Percentiles rank a stretch among this genome's conserved stretches.
These are phyloP conservation scores for Pythium dissotocum DNA, from an alignment of 352 stramenopile genomes.

Conservation along the genomic window DNA sequence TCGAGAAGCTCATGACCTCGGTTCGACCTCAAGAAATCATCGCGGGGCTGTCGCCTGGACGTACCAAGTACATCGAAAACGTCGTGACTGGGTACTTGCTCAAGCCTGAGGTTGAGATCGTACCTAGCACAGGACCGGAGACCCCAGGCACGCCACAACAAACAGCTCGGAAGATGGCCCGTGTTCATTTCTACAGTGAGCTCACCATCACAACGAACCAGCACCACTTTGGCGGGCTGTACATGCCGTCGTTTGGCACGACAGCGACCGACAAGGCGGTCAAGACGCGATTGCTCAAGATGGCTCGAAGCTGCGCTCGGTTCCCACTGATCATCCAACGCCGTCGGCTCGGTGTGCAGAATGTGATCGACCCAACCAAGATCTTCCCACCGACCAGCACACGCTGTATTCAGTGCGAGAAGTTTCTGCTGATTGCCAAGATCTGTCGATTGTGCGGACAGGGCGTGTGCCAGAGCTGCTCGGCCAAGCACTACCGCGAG, in stretches of 20 bases:
- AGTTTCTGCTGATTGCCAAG: conserved; percentile 47
- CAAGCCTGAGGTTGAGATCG: not conserved
- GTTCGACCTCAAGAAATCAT: conserved; percentile 25
- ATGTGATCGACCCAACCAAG: conserved; percentile 37
- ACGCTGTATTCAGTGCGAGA: conserved; percentile 62
- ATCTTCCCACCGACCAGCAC: conserved; percentile 47
- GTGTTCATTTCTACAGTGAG: conserved; percentile 29
- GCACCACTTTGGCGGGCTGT: conserved; percentile 21
- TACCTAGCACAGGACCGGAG: not conserved
- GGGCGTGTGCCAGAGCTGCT: conserved; percentile 55
- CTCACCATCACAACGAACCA: conserved; percentile 25
- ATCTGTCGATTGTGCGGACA: conserved; percentile 65
- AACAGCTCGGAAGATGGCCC: conserved; percentile 5
- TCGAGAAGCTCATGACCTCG: conserved; percentile 32
- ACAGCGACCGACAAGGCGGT: conserved; percentile 20
- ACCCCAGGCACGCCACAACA: not conserved
- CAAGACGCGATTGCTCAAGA: conserved; percentile 22
- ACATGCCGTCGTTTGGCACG: conserved; percentile 15
- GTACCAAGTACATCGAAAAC: conserved; percentile 26
- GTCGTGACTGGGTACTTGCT: conserved; percentile 21
- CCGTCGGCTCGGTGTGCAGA: conserved; percentile 59
- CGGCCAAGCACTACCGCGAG: conserved; percentile 33
- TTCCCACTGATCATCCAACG: conserved; percentile 54
- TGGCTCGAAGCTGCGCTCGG: conserved; percentile 25
- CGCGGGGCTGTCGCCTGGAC: conserved; percentile 12